Base-by-base conservation (phyloP, 2,329 filamentous ascomycete genomes). In the Raffaelea ambrosiae region DNA sequence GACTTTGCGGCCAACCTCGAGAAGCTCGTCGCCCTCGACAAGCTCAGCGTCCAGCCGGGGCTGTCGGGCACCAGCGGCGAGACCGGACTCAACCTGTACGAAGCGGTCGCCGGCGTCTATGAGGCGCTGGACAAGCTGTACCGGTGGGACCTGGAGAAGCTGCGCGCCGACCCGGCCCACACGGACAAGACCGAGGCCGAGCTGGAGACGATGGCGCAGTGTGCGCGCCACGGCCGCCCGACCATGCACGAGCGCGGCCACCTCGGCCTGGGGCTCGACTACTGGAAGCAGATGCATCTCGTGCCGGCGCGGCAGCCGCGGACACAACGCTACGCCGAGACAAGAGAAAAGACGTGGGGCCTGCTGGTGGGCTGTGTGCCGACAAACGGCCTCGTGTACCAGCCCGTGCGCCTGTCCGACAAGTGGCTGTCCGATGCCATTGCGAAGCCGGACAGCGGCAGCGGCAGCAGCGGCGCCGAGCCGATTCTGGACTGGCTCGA, bases 71-170 rank as follows among this genome's bases (percentile, higher is more conserved):
- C 26, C 26, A 29, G 13, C 26, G 26, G 26, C 26, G 26, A 29
- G 26, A 29, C 26, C 26, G 76, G 77, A 5, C 71, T 91, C 8
- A 87, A 87, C 56, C 86, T 86, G 61, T 85, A 87, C 60, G 84
- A 88, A 60, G 87, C 87, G 0, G 71, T 91, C 40, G 80, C 79
- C 4, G 86, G 86, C 3, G 71, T 94, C 5, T 87, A 84, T 61
- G 76, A 76, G 48, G 86, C 84, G 58, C 67, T 93, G 51, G 71
- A 75, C 50, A 81, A 73, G 55, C 66, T 94, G n/a, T 80, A 86
- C 58, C 70, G 79, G 41, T 84, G 86, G 71, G 86, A 93, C 59
- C 67, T 83, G 51, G 71, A 76, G 48, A 75, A 70, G 52, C 61
- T 82, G 26, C 72, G 72, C 10, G 70, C 74, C 49, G 73, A 76